A percentile compares a stretch with the other conserved stretches of the same genome.
Evolutionary conservation across 192 early-diverging fungal species (phyloP).

Genomic region (Thamnidium elegans): DNA sequence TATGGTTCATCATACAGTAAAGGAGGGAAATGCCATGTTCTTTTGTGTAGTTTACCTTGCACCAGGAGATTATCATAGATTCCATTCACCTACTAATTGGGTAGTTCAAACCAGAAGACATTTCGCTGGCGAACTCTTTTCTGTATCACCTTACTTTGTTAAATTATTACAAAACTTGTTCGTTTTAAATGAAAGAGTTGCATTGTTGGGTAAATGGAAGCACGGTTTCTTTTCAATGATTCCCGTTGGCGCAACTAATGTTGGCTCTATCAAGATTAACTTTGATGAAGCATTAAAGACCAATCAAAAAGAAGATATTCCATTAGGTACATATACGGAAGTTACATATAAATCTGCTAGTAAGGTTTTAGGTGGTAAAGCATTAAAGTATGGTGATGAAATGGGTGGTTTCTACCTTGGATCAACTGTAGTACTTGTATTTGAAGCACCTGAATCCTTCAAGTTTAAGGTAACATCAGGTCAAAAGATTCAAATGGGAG

Average conservation of each 20-base stretch:
- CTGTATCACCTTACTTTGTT: constrained; percentile 91
- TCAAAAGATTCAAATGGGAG: constrained; percentile 79
- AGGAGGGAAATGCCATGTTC: constrained; percentile 73
- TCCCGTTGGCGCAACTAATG: constrained; percentile 97
- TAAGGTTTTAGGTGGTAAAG: constrained; percentile 60
- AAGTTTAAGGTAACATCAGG: constrained; percentile 69
- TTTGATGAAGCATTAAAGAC: constrained; percentile 81
- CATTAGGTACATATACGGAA: constrained; percentile 76
- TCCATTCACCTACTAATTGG: constrained; percentile 98
- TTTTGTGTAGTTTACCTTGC: constrained; percentile 95
- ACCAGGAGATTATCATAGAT: constrained; percentile 98
- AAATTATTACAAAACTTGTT: constrained; percentile 84
- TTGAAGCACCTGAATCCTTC: constrained; percentile 88
- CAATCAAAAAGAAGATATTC: constrained; percentile 57
- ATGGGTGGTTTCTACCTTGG: constrained; percentile 96
- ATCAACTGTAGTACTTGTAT: constrained; percentile 94
- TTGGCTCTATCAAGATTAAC: constrained; percentile 93
- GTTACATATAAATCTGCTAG: constrained; percentile 63
- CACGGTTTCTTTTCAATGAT: constrained; percentile 96
- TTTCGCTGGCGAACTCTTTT: constrained; percentile 93
- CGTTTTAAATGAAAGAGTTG: constrained; percentile 95
- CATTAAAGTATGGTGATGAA: constrained; percentile 76
- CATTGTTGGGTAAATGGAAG: constrained; percentile 86
- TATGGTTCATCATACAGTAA: constrained; percentile 33
- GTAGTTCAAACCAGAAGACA: constrained; percentile 83